Base-by-base conservation (phyloP, 2,329 filamentous ascomycete species). In the Apiospora aurea region DNA sequence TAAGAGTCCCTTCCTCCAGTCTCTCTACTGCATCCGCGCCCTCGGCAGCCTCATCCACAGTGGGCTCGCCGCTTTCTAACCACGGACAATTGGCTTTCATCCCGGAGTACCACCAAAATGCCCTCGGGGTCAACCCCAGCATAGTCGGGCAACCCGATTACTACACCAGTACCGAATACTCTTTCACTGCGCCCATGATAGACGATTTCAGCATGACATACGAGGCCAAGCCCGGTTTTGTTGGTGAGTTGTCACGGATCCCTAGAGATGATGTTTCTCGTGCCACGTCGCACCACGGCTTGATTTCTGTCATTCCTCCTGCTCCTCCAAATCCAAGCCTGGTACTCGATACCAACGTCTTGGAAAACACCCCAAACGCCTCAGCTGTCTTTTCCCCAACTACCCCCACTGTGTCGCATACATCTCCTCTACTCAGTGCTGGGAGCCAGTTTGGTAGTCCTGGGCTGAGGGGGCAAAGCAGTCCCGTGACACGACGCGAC, bases 51-150 rank as follows among this genome's bases (percentile, higher is more conserved):
- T 93, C 91, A 0, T 93, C 91, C 11, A 89, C 89, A 70, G 88
- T 91, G 74, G 90, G 90, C 71, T 93, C 91, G 29, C 91, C 91
- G 38, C 89, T 90, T 77, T 91, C 90, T 1, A 87, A 88, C 74
- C 87, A 88, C 77, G 87, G 87, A 71, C 88, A 88, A 75, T 81
- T 87, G 74, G 88, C 88, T 73, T 84, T 85, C 76, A 86, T 89
- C 69, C 85, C 90, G 66, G 88, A 90, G 73, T 93, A 90, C 81
- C 86, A 75, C 81, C 85, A 73, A 80, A 83, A 72, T 82, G 87
- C 87, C 70, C 83, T 93, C 47, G 88, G 87, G 69, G 84, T 92
- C 71, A 89, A 87, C 75, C 91, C 91, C 43, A 83, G 86, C 78
- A 92, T 94, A 74, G 88, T 93, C 69, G 86, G 87, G 76, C 84